Evolutionary conservation across 805 yeast species (phyloP).

Genomic region (Trichomonascus vanleenenianus): DNA sequence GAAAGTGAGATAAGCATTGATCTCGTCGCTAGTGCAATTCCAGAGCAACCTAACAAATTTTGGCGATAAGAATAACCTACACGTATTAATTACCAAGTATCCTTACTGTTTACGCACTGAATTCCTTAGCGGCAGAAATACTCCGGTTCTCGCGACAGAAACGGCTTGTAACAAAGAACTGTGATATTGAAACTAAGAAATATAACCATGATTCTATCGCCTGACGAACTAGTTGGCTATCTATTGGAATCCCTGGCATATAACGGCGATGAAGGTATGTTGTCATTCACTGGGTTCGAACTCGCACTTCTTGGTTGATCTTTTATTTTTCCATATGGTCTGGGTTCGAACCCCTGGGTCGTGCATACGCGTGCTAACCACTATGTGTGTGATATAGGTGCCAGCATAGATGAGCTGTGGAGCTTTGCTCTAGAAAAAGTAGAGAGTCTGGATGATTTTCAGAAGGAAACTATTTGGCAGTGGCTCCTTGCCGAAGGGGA

Average conservation of each 20-base stretch:
- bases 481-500: constrained; percentile 20
- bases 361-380: not conserved
- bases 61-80: too few species aligned
- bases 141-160: too few species aligned
- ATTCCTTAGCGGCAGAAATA: too few species aligned
- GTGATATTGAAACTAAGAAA: not conserved
- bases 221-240: constrained; percentile 26
- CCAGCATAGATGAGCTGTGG: constrained; percentile 23
- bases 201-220: constrained; percentile 12
- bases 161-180: too few species aligned
- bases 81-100: too few species aligned
- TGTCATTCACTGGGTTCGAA: not conserved
- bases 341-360: constrained; percentile 1
- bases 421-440: constrained; percentile 14
- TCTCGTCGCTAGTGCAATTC: too few species aligned
- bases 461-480: constrained; percentile 20
- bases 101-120: too few species aligned
- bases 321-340: not conserved
- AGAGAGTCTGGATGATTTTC: constrained; percentile 17
- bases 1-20: too few species aligned
- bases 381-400: constrained; percentile 15
- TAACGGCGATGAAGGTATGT: constrained; percentile 26
- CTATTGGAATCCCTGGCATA: constrained; percentile 24
- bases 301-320: not conserved
- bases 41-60: too few species aligned